Evolutionary conservation across 164 flowering plant species (phyloP), one percentile per base, ranked within the genome.

Genomic region (Brasenia schreberi): DNA sequence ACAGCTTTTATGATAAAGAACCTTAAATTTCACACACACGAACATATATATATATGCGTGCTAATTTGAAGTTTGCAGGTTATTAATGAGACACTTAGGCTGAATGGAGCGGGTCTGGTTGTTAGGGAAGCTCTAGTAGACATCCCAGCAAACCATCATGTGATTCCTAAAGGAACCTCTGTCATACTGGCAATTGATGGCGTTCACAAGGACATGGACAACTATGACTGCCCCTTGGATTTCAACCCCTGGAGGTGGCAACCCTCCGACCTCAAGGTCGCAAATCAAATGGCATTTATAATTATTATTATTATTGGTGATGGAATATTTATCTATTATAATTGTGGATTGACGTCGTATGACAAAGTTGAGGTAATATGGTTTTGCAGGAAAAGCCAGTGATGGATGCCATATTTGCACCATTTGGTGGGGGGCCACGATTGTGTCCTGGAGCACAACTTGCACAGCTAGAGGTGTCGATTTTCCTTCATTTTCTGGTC

Each of bases 51-150:
- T 33, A 33, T 33, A 49, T 49, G 56, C 16, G 14, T 9, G 56
- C 16, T 49, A 6, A 49, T 49, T 9, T 61, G 19, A 18, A 12
- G 9, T 18, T 18, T 18, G 19, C 63, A 61, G 63, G 63, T 61
- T 23, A n/a, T 61, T 18, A 61, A 61, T 18, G 63, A 61, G 63
- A 61, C 63, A 18, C 63, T 61, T 61, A 61, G 63, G 33, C 19
- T 61, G 19, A 61, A 23, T 23, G 33, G 63, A 18, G 63, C 33
- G 3, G 9, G 23, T 61, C 9, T 61, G 27, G 17, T 61, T 18
- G 23, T 61, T 11, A 18, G 63, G 9, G 63, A 61, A 61, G 19
- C 63, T 12, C 19, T 18, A 3, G 18, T 11, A 11, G 63, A 61
- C 18, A 18, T 61, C 2, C 27, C 19, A 61, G 19, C 33, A 7